Conservation (phyloP, 2,329 filamentous ascomycete species). For the Cryphonectria radicalis region DNA sequence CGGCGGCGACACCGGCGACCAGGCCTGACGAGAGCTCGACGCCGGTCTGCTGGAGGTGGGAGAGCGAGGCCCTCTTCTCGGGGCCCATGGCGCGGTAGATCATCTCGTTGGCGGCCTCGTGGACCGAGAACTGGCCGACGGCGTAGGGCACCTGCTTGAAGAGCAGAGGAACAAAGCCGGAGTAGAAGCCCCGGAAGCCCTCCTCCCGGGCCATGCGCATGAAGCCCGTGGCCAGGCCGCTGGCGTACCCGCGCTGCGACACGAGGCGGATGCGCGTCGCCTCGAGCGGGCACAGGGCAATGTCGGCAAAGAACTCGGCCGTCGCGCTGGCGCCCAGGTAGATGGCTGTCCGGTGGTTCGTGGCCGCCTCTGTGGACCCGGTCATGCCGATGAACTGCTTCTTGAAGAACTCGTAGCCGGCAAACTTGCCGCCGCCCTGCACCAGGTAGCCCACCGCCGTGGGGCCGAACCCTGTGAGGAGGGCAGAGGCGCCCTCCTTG, state of each 20-base stretch:
- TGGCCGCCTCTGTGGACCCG: constrained; percentile 54
- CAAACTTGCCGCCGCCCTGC: constrained; percentile 89
- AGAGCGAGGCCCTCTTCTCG: constrained; percentile 68
- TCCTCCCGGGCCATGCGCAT: constrained; percentile 75
- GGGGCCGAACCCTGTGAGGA: constrained; percentile 83
- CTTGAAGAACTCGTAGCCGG: constrained; percentile 94
- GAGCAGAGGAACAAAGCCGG: constrained; percentile 83
- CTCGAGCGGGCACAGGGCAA: constrained; percentile 88
- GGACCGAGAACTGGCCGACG: constrained; percentile 92
- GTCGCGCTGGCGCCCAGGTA: constrained; percentile 75
- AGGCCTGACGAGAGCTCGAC: constrained; percentile 88
- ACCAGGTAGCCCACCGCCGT: constrained; percentile 88
- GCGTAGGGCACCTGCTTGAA: constrained; percentile 94
- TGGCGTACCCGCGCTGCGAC: constrained; percentile 78
- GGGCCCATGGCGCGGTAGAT: constrained; percentile 72
- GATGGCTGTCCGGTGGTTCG: constrained; percentile 55
- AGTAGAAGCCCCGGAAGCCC: constrained; percentile 83
- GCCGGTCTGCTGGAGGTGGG: constrained; percentile 73
- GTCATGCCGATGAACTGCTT: constrained; percentile 77
- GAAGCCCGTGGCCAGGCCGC: constrained; percentile 73
- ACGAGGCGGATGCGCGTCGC: constrained; percentile 80
- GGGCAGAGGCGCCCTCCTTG: constrained; percentile 77
- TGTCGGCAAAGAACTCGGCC: constrained; percentile 75
- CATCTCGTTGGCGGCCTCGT: constrained; percentile 82
- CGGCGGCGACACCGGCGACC: constrained; percentile 85